Evolutionary conservation across 495 filamentous ascomycete species (phyloP).

Genomic region (Podospora anserina): DNA sequence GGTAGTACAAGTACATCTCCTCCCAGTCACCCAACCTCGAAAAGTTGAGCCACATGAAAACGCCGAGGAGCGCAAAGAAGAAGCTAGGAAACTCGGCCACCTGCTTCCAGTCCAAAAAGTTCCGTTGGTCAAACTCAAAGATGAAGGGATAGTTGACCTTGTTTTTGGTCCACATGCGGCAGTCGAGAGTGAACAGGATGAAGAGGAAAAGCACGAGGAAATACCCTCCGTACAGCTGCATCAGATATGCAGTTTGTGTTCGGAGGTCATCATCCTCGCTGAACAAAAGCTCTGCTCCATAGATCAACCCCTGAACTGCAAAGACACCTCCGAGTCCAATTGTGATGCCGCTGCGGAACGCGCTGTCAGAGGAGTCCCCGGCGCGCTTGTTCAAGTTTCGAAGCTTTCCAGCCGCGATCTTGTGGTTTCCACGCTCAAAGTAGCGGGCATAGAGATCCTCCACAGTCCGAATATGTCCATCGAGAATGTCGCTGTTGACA

Average conservation of each 20-base stretch:
- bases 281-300: slow-evolving; percentile 56
- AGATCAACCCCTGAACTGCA: slow-evolving; percentile 68
- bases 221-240: slow-evolving; percentile 84
- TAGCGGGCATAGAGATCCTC: slow-evolving; percentile 93
- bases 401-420: slow-evolving; percentile 83
- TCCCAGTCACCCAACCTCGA: slow-evolving; percentile 55
- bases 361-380: slow-evolving; percentile 66
- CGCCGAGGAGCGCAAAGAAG: slow-evolving; percentile 72
- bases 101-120: slow-evolving; percentile 85
- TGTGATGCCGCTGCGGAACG: slow-evolving; percentile 78
- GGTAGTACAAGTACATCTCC: slow-evolving; percentile 79
- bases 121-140: slow-evolving; percentile 88
- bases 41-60: slow-evolving; percentile 88
- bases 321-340: slow-evolving; percentile 73
- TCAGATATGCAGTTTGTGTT: slow-evolving; percentile 65
- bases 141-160: slow-evolving; percentile 96
- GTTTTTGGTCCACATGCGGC: slow-evolving; percentile 71
- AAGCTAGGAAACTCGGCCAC: slow-evolving; percentile 78
- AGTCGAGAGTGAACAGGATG: slow-evolving; percentile 72
- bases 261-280: slow-evolving; percentile 44
- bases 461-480: slow-evolving; percentile 68
- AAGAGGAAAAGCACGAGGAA: slow-evolving; percentile 73
- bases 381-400: slow-evolving; percentile 61
- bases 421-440: slow-evolving; percentile 86
- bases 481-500: slow-evolving; percentile 76